Percentiles rank a stretch among this genome's conserved stretches.
These are phyloP conservation scores for Pseudozyma hubeiensis DNA, from an alignment of 1,284 basidiomycete genomes.

Conservation along the genomic window DNA sequence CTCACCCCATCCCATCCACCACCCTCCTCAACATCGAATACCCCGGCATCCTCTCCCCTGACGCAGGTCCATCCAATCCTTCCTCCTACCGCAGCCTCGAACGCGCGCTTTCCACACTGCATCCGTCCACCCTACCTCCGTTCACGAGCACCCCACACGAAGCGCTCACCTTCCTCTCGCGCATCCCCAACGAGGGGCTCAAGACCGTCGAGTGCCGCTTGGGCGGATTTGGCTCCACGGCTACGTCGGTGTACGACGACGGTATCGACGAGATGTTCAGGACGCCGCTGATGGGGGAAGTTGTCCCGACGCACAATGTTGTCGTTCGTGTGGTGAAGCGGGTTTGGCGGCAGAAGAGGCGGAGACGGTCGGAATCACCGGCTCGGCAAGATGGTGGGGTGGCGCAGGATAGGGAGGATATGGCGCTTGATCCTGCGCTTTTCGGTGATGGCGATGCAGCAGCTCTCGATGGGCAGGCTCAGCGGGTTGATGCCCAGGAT, in stretches of 20 bases:
- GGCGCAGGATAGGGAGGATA: not conserved
- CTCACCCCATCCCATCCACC: conserved; percentile 43
- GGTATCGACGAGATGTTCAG: conserved; percentile 28
- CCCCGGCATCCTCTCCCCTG: conserved; percentile 46
- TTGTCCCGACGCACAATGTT: conserved; percentile 48
- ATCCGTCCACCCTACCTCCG: conserved; percentile 37
- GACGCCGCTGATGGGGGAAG: conserved; percentile 45
- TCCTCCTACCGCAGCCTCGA: conserved; percentile 29
- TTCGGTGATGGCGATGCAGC: conserved; percentile 1
- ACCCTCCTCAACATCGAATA: conserved; percentile 58
- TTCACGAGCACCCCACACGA: conserved; percentile 40
- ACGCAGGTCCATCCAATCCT: conserved; percentile 1
- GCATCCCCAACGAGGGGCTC: conserved; percentile 34
- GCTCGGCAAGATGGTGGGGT: not conserved
- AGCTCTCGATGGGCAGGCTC: not conserved
- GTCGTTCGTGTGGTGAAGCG: conserved; percentile 48
- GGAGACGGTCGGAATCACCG: conserved; percentile 10
- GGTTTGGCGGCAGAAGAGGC: conserved; percentile 51
- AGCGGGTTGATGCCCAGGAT: not conserved
- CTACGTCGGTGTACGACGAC: not conserved
- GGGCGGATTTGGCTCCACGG: conserved; percentile 8
- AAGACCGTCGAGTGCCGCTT: conserved; percentile 58
- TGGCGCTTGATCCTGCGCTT: conserved; percentile 29
- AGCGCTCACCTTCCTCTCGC: conserved; percentile 52
- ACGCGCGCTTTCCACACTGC: conserved; percentile 54